phyloP scores from a whole-genome alignment of 2,329 filamentous ascomycete genomes.

The Penicillium sp. region DNA sequence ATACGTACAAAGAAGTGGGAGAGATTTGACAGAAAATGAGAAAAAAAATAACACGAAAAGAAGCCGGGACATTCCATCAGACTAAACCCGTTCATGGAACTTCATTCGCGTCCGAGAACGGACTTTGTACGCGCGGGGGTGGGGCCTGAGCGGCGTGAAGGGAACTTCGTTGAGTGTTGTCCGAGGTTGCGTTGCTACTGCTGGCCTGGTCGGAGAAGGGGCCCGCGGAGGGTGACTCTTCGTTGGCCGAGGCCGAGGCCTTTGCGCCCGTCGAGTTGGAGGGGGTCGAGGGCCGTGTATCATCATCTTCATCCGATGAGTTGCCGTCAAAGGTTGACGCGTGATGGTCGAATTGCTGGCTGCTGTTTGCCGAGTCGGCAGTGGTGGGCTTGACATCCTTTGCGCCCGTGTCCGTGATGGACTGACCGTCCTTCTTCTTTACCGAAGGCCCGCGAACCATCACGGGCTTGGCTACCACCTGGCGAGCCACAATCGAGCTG shows the following conservation, averaged over 20 bases:
- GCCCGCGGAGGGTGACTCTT: slow-evolving; percentile 20
- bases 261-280: slow-evolving; percentile 23
- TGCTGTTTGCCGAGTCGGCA: slow-evolving; percentile 19
- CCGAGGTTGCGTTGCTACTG: slow-evolving; percentile 20
- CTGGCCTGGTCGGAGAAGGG: slow-evolving; percentile 30
- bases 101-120: slow-evolving; percentile 47
- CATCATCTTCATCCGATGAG: slow-evolving; percentile 34
- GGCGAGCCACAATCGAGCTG: slow-evolving; percentile 46
- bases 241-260: slow-evolving; percentile 30
- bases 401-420: slow-evolving; percentile 3
- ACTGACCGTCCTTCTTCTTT: slow-evolving; percentile 32
- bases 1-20: slow-evolving; percentile 28
- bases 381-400: slow-evolving; percentile 11
- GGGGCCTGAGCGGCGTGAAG: slow-evolving; percentile 31
- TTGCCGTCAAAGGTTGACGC: slow-evolving; percentile 34
- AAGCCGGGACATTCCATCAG: slow-evolving; percentile 4
- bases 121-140: slow-evolving; percentile 37
- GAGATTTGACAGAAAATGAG: slow-evolving; percentile 1
- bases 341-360: slow-evolving; percentile 20
- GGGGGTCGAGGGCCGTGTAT: slow-evolving; percentile 11
- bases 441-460: slow-evolving; percentile 41
- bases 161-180: slow-evolving; percentile 23
- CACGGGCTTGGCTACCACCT: slow-evolving; percentile 45
- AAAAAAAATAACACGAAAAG: slow-evolving; percentile 10
- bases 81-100: slow-evolving; percentile 30